Evolutionary conservation across 2,329 filamentous ascomycete genomes (phyloP).

Genomic region (Bipolaris zeicola): DNA sequence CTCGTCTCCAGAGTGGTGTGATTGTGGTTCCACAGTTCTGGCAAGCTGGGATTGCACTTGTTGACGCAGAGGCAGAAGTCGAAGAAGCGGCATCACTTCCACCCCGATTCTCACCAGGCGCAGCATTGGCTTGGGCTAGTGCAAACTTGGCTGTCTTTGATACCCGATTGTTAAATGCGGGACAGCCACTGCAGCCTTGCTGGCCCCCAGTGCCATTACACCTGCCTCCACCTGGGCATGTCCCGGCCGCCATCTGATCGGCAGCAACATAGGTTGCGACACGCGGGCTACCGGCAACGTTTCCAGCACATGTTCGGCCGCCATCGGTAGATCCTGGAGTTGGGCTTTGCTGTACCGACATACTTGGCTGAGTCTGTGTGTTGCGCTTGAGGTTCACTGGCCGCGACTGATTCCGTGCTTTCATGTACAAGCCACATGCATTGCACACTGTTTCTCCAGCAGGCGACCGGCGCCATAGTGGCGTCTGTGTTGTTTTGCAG

Average conservation of each 20-base stretch:
- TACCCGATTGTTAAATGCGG: slow-evolving; percentile 95
- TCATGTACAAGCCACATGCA: slow-evolving; percentile 92
- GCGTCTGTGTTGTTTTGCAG: slow-evolving; percentile 91
- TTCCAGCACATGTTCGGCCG: slow-evolving; percentile 49
- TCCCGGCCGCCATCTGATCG: slow-evolving; percentile 77
- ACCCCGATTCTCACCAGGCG: slow-evolving; percentile 21
- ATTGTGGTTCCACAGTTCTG: slow-evolving; percentile 98
- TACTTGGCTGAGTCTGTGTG: slow-evolving; percentile 49
- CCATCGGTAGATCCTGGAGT: slow-evolving; percentile 45
- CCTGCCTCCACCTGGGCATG: slow-evolving; percentile 90
- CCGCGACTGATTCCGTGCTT: slow-evolving; percentile 87
- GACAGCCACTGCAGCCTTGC: slow-evolving; percentile 92
- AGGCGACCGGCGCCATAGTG: slow-evolving; percentile 91
- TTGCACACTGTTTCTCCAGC: slow-evolving; percentile 96
- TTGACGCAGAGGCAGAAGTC: slow-evolving; percentile 30
- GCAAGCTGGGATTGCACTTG: slow-evolving; percentile 79
- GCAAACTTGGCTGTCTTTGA: slow-evolving; percentile 81
- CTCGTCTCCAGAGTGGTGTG: slow-evolving; percentile 92
- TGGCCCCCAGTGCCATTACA: slow-evolving; percentile 97
- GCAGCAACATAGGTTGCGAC: slow-evolving; percentile 76
- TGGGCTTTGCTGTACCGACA: slow-evolving; percentile 49
- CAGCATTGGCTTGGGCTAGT: slow-evolving; percentile 53
- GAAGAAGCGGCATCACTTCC: slow-evolving; percentile 27
- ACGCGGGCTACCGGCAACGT: slow-evolving; percentile 46
- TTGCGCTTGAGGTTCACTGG: slow-evolving; percentile 89